Evolutionary conservation across 192 early-diverging fungal genomes (phyloP), one percentile per base, ranked within the genome.

Genomic region (Umbelopsis isabellina): DNA sequence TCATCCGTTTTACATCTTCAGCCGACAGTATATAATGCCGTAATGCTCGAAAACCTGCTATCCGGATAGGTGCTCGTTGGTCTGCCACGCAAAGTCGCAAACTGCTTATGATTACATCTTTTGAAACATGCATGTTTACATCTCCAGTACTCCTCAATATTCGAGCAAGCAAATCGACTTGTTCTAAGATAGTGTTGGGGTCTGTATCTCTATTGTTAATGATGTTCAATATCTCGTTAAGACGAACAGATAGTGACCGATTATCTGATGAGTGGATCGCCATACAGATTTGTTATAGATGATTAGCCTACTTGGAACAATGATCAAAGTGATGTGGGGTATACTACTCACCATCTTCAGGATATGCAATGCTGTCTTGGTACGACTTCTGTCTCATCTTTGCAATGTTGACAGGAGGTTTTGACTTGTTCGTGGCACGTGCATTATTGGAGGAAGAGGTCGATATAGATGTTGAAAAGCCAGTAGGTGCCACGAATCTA

Each of bases 381-480:
- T 61, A 47, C n/a, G 58, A 51, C 47, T 77, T 69, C 49, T 73
- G 67, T 48, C 72, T 72, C 21, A 30, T 65, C 69, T 67, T 67
- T 45, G 69, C 55, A 44, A 33, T 66, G 69, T 9, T 64, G 64
- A 7, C 45, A 35, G 27, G 16, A 61, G 27, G 13, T 18, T 61
- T 61, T 2, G 55, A 22, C 20, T 72, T 72, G 44, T 45, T 72
- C n/a, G 46, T 71, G 35, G 76, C 66, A 7, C 48, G 21, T 33
- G 65, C 18, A 53, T 73, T 77, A 13, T 52, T 55, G 30, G 55
- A 18, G 33, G 27, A 33, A 20, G 47, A 51, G 49, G 35, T 48
- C 41, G 79, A 78, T 88, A 91, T 78, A 49, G 91, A 91, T 27
- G 90, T 87, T 46, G 90, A 87, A 33, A 90, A 91, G 84, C 86